These are phyloP conservation scores for Pholiota microspora DNA, from an alignment of 768 basidiomycete species.

Conservation along the genomic window DNA sequence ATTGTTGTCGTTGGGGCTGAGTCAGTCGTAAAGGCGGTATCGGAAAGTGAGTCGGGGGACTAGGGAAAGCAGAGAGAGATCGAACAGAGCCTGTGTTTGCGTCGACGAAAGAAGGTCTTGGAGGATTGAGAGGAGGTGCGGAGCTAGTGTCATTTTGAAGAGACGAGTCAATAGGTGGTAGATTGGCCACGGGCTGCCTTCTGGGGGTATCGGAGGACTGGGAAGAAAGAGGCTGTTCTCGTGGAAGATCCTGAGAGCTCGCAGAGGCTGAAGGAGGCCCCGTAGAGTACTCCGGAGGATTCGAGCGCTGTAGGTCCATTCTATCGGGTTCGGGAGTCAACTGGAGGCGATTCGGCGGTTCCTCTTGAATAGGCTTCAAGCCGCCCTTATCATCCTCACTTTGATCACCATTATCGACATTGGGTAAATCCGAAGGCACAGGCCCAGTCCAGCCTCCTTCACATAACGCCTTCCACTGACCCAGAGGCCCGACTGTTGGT, in stretches of 20 bases:
- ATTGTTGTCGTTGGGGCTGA: slow-evolving; percentile 10
- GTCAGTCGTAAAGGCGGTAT: slow-evolving; percentile 42
- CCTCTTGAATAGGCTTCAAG: slow-evolving; percentile 18
- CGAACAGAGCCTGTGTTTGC: slow-evolving; percentile 54
- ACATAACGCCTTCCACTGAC: slow-evolving; percentile 70
- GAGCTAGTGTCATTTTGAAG: background rate
- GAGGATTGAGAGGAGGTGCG: background rate
- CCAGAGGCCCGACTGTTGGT: slow-evolving; percentile 66
- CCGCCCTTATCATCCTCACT: slow-evolving; percentile 5
- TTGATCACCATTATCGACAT: slow-evolving; percentile 17
- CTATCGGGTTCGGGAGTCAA: slow-evolving; percentile 10
- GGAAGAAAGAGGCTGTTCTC: slow-evolving; percentile 5
- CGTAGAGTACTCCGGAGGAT: slow-evolving; percentile 15
- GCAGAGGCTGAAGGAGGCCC: slow-evolving; percentile 16
- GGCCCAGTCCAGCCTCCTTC: slow-evolving; percentile 71
- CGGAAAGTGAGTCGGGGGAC: slow-evolving; percentile 72
- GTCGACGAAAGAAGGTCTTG: slow-evolving; percentile 29
- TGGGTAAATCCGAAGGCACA: slow-evolving; percentile 44
- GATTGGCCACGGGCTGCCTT: slow-evolving; percentile 5
- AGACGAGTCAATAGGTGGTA: background rate
- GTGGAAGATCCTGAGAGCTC: slow-evolving; percentile 13
- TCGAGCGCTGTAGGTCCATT: slow-evolving; percentile 4
- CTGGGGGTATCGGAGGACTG: slow-evolving; percentile 9
- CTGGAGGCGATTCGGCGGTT: slow-evolving; percentile 9
- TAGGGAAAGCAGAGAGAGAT: slow-evolving; percentile 71